phyloP scores from a whole-genome alignment of 2,329 filamentous ascomycete species.

The Aspergillus ochraceus region DNA sequence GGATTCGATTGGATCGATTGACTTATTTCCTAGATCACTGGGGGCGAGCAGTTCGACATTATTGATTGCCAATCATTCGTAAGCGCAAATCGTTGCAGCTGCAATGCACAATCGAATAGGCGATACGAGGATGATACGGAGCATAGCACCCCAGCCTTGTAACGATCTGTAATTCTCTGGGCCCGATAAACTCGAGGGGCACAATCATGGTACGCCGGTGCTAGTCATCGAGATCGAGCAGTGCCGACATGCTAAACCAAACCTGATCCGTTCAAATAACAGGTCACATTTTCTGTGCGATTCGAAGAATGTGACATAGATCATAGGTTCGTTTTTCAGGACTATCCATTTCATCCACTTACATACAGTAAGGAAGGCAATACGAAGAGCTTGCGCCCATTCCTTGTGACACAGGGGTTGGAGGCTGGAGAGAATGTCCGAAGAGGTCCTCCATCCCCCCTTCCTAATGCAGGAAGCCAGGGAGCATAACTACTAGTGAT shows the following conservation, averaged over 20 bases:
- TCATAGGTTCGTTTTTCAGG: neutral
- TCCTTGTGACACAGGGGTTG: neutral
- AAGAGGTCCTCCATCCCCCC: neutral
- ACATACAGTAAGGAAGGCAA: neutral
- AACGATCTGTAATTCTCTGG: slow-evolving; percentile 10
- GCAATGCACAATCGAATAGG: neutral
- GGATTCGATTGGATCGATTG: neutral
- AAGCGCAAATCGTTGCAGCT: neutral
- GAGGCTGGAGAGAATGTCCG: neutral
- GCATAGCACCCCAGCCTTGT: neutral
- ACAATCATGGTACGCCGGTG: neutral
- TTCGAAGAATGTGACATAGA: neutral
- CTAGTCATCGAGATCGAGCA: slow-evolving; percentile 3
- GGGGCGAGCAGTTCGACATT: neutral
- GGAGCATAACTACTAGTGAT: neutral
- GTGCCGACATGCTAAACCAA: neutral
- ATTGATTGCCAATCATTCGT: neutral
- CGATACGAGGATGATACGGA: neutral
- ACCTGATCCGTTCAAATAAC: slow-evolving; percentile 10
- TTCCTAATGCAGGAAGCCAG: neutral
- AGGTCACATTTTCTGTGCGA: slow-evolving; percentile 8
- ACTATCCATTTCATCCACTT: neutral
- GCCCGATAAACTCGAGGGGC: slow-evolving; percentile 14
- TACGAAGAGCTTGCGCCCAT: neutral
- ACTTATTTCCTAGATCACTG: neutral